Evolutionary conservation across 371 early-diverging fungal species (phyloP).

Genomic region (Phascolomyces articulosus): DNA sequence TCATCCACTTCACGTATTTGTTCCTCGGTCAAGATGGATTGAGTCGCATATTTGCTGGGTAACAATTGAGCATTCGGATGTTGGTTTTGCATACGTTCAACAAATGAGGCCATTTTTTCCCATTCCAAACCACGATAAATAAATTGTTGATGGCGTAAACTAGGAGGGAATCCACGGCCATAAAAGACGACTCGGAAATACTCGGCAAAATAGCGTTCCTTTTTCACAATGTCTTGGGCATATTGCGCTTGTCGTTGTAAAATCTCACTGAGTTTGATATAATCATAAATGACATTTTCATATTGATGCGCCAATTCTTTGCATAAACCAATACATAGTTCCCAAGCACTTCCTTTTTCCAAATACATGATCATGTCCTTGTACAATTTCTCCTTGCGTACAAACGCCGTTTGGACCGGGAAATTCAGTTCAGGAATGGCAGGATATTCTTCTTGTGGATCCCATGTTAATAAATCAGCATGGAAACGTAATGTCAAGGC

Average conservation of each 20-base stretch:
- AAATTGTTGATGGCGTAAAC: conserved; percentile 68
- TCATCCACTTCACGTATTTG: conserved; percentile 52
- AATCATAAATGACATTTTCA: conserved; percentile 59
- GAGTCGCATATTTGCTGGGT: conserved; percentile 39
- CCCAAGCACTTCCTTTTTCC: conserved; percentile 74
- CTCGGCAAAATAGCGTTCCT: conserved; percentile 67
- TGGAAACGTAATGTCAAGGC: conserved; percentile 72
- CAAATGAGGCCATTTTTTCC: conserved; percentile 78
- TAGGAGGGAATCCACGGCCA: conserved; percentile 66
- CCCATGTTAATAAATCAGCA: conserved; percentile 73
- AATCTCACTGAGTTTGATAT: conserved; percentile 56
- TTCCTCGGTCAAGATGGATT: conserved; percentile 41
- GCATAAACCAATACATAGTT: conserved; percentile 67
- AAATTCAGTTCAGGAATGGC: conserved; percentile 61
- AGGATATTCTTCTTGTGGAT: conserved; percentile 43
- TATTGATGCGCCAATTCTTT: conserved; percentile 66
- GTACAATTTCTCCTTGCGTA: conserved; percentile 70
- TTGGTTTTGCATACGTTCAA: conserved; percentile 72
- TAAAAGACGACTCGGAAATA: conserved; percentile 83
- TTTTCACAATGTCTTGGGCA: conserved; percentile 58
- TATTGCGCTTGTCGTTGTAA: conserved; percentile 61
- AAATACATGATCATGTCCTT: conserved; percentile 63
- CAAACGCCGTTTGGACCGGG: conserved; percentile 56
- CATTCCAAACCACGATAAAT: conserved; percentile 75
- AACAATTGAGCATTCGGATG: conserved; percentile 68